phyloP scores from a whole-genome alignment of 805 yeast genomes.

The Candida nitratophila region DNA sequence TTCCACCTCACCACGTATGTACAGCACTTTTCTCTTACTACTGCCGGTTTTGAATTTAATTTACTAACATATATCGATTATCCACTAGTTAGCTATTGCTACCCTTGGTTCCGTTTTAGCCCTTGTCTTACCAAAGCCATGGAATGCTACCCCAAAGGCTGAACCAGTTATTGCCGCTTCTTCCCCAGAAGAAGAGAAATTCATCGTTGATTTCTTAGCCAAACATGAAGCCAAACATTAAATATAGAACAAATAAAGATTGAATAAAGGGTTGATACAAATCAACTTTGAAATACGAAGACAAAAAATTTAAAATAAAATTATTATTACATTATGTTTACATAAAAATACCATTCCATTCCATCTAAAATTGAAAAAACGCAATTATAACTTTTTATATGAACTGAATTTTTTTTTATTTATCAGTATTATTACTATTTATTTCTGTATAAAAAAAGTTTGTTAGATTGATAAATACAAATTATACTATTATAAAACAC shows the following conservation, averaged over 20 bases:
- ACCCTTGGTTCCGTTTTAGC: constrained; percentile 67
- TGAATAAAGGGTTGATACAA: too few species aligned
- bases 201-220: constrained; percentile 64
- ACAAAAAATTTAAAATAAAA: too few species aligned
- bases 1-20: constrained; percentile 72
- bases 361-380: too few species aligned
- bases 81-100: constrained; percentile 61
- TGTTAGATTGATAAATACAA: not conserved
- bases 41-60: not conserved
- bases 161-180: constrained; percentile 68
- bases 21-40: not conserved
- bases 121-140: constrained; percentile 66
- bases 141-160: constrained; percentile 51
- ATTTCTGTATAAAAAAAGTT: not conserved
- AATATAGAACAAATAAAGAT: not conserved
- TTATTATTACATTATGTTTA: too few species aligned
- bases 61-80: not conserved
- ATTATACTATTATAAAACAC: not conserved
- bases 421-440: too few species aligned
- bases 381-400: too few species aligned
- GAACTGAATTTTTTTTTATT: too few species aligned
- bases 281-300: too few species aligned
- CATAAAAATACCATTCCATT: too few species aligned
- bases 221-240: constrained; percentile 29
- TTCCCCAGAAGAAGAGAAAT: constrained; percentile 85